Base-by-base conservation (phyloP, 2,329 filamentous ascomycete genomes). In the Venturia asperata region DNA sequence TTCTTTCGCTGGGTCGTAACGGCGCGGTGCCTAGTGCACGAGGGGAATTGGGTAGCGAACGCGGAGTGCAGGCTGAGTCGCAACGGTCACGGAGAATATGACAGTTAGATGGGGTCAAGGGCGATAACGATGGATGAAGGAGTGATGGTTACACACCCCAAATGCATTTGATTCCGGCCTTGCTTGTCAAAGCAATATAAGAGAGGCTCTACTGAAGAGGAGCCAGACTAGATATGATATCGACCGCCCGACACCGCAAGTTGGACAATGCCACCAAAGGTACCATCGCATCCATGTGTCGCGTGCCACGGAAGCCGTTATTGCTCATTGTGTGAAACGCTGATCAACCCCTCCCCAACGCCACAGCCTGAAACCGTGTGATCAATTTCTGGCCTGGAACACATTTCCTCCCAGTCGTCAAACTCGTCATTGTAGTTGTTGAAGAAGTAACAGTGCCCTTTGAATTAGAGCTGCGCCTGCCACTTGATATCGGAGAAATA, bases 401-500 rank as follows among this genome's bases (percentile, higher is more conserved):
- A 37, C 52, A 30, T 58, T 58, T 58, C 52, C 52, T 58, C 52
- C 52, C 52, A 58, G 52, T 58, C 52, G 30, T 58, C 52, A 58
- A 58, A 37, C 37, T 37, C 52, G 30, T 37, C 52, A 58, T 58
- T 37, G 52, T 37, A 58, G 52, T 58, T 24, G n/a, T 27, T 37
- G 52, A 37, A 58, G 52, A 58, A 37, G 52, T 58, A 58, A 58
- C 52, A 58, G 30, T 11, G 52, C 52, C 30, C 30, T 58, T 37
- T 19, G 30, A 34, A 58, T 27, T 39, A 37, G 30, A n/a, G 52
- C 52, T 37, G 27, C 52, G 52, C 6, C 52, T 37, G 52, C 52
- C 52, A 21, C 52, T 24, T 37, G 52, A 9, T n/a, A 58, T 37
- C 27, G 30, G 10, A 58, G 15, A 37, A n/a, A 21, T 37, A 37